These are phyloP conservation scores for Calophaca sinica DNA, from an alignment of 306 rosid species.

Conservation along the genomic window DNA sequence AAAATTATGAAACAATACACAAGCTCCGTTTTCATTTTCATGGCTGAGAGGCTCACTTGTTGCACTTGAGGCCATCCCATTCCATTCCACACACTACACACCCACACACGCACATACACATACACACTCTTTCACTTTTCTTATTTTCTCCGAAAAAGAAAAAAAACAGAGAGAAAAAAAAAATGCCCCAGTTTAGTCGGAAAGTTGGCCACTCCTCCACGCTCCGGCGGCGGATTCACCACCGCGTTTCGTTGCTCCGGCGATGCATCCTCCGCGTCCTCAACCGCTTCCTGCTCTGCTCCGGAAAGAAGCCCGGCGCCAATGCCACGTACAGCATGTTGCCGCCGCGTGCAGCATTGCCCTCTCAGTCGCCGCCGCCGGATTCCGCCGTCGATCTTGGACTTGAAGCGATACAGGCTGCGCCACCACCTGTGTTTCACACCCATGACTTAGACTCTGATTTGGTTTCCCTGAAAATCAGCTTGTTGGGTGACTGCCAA, in stretches of 20 bases:
- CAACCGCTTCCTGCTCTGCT: constrained; percentile 61
- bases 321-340: constrained; percentile 59
- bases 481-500: constrained; percentile 81
- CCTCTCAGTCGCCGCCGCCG: constrained; percentile 35
- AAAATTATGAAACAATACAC: constrained; percentile 49
- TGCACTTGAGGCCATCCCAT: constrained; percentile 63
- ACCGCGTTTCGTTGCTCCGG: constrained; percentile 64
- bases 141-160: neutral
- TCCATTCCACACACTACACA: neutral
- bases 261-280: constrained; percentile 63
- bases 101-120: neutral
- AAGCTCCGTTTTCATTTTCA: constrained; percentile 56
- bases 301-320: constrained; percentile 54
- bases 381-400: neutral
- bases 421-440: constrained; percentile 28
- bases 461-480: constrained; percentile 86
- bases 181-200: constrained; percentile 46
- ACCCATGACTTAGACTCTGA: constrained; percentile 63
- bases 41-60: constrained; percentile 62
- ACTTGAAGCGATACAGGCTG: constrained; percentile 1
- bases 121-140: constrained; percentile 14
- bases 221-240: constrained; percentile 49
- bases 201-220: constrained; percentile 37
- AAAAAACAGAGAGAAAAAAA: no score
- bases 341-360: constrained; percentile 39